Base-by-base conservation (phyloP, 345 rosid genomes). In the Salix caprea region DNA sequence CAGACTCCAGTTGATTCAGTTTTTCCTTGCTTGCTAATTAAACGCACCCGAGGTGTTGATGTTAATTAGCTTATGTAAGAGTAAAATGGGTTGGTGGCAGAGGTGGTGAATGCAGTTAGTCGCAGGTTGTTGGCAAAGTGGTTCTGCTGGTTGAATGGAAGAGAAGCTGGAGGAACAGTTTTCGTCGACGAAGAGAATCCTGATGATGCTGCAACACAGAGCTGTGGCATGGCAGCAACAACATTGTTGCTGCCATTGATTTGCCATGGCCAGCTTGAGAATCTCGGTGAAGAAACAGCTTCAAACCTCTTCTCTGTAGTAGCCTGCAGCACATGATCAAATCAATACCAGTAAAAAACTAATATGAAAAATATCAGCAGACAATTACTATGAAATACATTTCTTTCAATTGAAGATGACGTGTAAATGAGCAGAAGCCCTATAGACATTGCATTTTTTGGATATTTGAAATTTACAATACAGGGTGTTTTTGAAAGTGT, bases 141-240 rank as follows among this genome's bases (percentile, higher is more conserved):
- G 34, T 30, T 69, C 24, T 54, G 36, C 21, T 36, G 77, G 13
- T 48, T 74, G 48, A 30, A 62, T 28, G 78, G 80, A 64, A 76
- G 36, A 34, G 67, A 64, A n/a, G 75, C 56, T 19, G 82, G 36
- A 39, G 23, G 66, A 62, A 40, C 77, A 62, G 74, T 76, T 67
- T 73, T 32, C 67, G 67, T 71, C 11, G 85, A 74, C 39, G 85
- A 73, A 54, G 85, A 48, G 84, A 81, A 81, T 81, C 84, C 80
- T 84, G 82, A 70, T 76, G 94, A 82, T 60, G 91, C 82, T 78
- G 91, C 76, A 48, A 78, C 50, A 52, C 84, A 74, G 19, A 32
- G 5, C 10, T 60, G 36, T 36, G 90, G 82, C 30, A 69, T 71
- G 74, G 78, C 32, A 3, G 81, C 23, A 60, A 62, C 79, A 6